Base-by-base conservation (phyloP, 331 rosid species). In the Malus hybrid region DNA sequence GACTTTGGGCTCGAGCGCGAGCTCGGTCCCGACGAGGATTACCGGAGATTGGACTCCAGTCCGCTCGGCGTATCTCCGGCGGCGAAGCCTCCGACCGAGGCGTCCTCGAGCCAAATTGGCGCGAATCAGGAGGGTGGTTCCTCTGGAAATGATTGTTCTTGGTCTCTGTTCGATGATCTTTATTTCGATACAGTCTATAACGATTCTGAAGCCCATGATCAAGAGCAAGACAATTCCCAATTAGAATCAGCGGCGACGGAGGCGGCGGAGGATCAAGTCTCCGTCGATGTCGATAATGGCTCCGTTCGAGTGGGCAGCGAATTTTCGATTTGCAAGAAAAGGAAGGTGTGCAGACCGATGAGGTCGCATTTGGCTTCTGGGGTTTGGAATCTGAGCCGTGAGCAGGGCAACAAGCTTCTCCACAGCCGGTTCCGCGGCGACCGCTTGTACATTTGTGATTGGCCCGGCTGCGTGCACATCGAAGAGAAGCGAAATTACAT, bases 131-230 rank as follows among this genome's bases (percentile, higher is more conserved):
- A 82, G 10, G 55, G 6, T 0, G 74, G 54, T 63, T 71, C 71
- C 46, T 70, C 89, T 50, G 80, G 6, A 10, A 27, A 83, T 66
- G 79, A 74, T 56, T 82, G 85, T 59, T 73, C 76, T 28, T 94
- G 99, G 99, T 94, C 99, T 42, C 95, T 94, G 7, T 94, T 18
- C 67, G 97, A 94, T 52, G 97, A 94, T 72, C 93, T 94, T 1
- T 87, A 87, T 42, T 77, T 65, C 56, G 97, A 90, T 34, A 90
- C 96, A 4, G 77, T 93, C 22, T 88, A 87, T 55, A 79, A 79
- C 15, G 75, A 71, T 1, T 67, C 89, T 1, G 97, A 90, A 18
- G 71, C 77, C 19, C 74, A 50, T 27, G 69, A 24, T 42, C 14
- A 42, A 42, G 48, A 42, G 48, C 48, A 42, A 42, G 14, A 42